Percentiles rank a stretch among this genome's conserved stretches.
Conservation (phyloP, 163 green algal species). For the Volvox carteri region DNA sequence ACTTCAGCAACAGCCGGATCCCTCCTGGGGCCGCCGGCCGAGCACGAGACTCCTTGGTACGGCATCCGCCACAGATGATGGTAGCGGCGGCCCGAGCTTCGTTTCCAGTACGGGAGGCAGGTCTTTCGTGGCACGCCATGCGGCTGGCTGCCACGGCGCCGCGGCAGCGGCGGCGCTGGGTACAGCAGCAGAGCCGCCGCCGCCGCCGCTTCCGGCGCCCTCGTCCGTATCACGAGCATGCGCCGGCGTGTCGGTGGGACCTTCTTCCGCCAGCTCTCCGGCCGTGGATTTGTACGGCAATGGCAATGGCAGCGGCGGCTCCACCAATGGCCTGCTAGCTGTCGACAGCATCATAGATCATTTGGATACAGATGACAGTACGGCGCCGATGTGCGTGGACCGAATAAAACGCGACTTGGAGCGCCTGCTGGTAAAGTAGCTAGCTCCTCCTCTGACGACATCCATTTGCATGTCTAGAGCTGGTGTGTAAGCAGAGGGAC, state of each 20-base stretch:
- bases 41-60: not conserved
- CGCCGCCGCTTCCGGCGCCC: not conserved
- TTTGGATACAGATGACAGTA: not conserved
- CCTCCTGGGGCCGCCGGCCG: not conserved
- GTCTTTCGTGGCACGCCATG: not conserved
- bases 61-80: not conserved
- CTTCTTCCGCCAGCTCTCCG: not conserved
- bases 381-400: slow-evolving; percentile 2
- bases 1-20: not conserved
- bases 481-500: too few relatives aligned
- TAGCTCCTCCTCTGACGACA: too few relatives aligned
- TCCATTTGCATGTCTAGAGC: too few relatives aligned
- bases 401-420: slow-evolving; percentile 35
- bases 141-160: not conserved
- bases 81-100: not conserved
- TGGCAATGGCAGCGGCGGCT: too few relatives aligned
- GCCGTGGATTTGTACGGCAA: not conserved
- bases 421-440: slow-evolving; percentile 17
- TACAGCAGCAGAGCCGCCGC: not conserved
- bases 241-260: not conserved
- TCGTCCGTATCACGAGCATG: too few relatives aligned
- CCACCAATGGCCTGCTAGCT: not conserved
- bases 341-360: not conserved
- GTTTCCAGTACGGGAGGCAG: not conserved
- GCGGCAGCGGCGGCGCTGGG: not conserved